Evolutionary conservation across 2,329 filamentous ascomycete genomes (phyloP), one percentile per base, ranked within the genome.

Genomic region (Verticillium isaacii): DNA sequence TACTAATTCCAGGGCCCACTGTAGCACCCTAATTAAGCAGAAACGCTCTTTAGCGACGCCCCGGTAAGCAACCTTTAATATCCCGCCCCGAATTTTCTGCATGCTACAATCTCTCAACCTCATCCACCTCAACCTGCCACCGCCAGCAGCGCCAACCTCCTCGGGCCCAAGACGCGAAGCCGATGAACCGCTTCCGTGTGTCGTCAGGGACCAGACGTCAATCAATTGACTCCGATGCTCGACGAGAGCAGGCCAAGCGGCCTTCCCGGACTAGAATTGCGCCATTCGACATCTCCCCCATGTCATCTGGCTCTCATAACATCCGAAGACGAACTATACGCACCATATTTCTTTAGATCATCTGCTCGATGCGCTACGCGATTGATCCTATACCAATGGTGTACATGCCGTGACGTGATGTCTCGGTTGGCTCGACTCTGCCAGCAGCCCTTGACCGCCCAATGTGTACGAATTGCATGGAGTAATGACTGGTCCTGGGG

Each of bases 231-330:
- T 17, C 37, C 17, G 6, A 15, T 2, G 37, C 37, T 41, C 37
- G 3, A 50, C n/a, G 19, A 23, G 45, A 50, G 19, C 45, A 25
- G 45, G 45, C 45, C 45, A 50, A 50, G 45, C 45, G 45, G 45
- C 45, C 45, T 12, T 9, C 41, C 45, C 58, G 58, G 58, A 59
- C 45, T 34, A 59, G 58, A 59, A 59, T 59, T 59, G 58, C 39
- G 58, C 58, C 50, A 23, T 50, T 52, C 50, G 58, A 59, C 58
- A 54, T 39, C 32, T 32, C 32, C 29, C 29, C 58, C 58, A 45
- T 45, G 58, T 59, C 58, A 55, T 37, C 17, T 54, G 58, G 58
- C 58, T 59, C 58, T 59, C 58, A 59, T 59, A 45, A 59, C 11
- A 36, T 59, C 58, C 58, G 58, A 32, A 59, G 58, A 59, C 50